Evolutionary conservation across 352 stramenopile species (phyloP), one percentile per base, ranked within the genome.

Genomic region (Phytopythium vexans): DNA sequence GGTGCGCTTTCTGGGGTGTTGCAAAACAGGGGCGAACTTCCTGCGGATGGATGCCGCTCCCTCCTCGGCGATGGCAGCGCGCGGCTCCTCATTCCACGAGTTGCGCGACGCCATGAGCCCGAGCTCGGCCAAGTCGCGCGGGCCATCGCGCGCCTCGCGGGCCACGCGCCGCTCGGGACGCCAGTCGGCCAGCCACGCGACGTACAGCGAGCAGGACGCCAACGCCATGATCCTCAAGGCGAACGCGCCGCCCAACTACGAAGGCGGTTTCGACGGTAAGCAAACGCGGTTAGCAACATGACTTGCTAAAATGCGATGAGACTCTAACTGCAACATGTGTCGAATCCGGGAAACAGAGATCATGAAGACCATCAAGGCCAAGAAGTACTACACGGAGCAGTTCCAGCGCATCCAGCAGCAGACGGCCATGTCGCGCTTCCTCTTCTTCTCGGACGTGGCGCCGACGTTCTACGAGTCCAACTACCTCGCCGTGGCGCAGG

Each of bases 401-500:
- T 92, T 92, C 66, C 78, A 86, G 51, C 74, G 75, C 40, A 86
- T 92, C 54, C 82, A 92, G 64, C 64, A 83, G 57, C 82, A 89
- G 50, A 88, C 80, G 9, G 80, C 72, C 44, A 92, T 92, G 78
- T 66, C 56, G 52, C 68, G 68, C 21, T 62, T 71, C 21, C 66
- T 92, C 16, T 83, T 67, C 43, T 92, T 92, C 62, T 82, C 68
- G 21, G 68, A 87, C 51, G 54, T 79, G 3, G 68, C 58, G 9
- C 77, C 75, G 12, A 77, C 67, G 34, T 72, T 72, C 49, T 92
- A 88, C 60, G 82, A 89, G 50, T 57, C 58, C 58, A 86, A 77
- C 52, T 92, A 89, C 59, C 50, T 89, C 12, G 35, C 61, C 7
- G 66, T 86, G 40, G 72, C 68, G 7, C 75, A 89, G 41, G 61